Conservation (phyloP, 2,329 filamentous ascomycete species). For the Apiospora arundinis region DNA sequence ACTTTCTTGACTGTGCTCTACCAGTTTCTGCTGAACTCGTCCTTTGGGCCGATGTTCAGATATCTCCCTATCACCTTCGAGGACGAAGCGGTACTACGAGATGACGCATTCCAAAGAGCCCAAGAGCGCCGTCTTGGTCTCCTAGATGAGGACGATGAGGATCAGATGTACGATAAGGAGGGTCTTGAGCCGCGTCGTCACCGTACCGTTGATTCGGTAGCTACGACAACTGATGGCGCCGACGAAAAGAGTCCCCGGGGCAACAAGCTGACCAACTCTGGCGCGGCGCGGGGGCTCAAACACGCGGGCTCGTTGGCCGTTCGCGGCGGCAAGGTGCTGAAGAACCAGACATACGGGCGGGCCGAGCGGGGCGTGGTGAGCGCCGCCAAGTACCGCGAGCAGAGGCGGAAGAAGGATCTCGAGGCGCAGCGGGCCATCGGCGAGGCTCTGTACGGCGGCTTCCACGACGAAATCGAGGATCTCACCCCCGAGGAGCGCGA, state of each 20-base stretch:
- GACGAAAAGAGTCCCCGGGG: slow-evolving; percentile 39
- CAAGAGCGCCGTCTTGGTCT: slow-evolving; percentile 73
- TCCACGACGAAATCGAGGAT: slow-evolving; percentile 93
- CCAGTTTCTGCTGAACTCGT: slow-evolving; percentile 80
- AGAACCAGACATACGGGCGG: slow-evolving; percentile 51
- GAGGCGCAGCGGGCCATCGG: slow-evolving; percentile 78
- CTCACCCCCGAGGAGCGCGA: slow-evolving; percentile 90
- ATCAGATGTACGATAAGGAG: slow-evolving; percentile 49
- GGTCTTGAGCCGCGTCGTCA: slow-evolving; percentile 50
- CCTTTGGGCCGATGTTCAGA: slow-evolving; percentile 84
- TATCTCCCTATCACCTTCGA: slow-evolving; percentile 95
- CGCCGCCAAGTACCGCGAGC: slow-evolving; percentile 54
- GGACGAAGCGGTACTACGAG: slow-evolving; percentile 90
- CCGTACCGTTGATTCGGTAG: slow-evolving; percentile 38
- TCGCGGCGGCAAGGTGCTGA: slow-evolving; percentile 55
- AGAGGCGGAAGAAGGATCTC: slow-evolving; percentile 64
- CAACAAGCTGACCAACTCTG: slow-evolving; percentile 40
- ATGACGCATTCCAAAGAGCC: slow-evolving; percentile 83
- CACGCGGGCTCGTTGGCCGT: slow-evolving; percentile 56
- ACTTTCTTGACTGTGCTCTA: slow-evolving; percentile 75
- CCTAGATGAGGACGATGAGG: slow-evolving; percentile 59
- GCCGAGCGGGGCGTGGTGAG: slow-evolving; percentile 47
- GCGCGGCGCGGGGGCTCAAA: slow-evolving; percentile 53
- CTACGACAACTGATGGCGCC: slow-evolving; percentile 32
- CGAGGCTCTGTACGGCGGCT: slow-evolving; percentile 83